A percentile compares a stretch with the other conserved stretches of the same genome.
phyloP scores from a whole-genome alignment of 2,329 filamentous ascomycete genomes.

The Leptographium procerum region DNA sequence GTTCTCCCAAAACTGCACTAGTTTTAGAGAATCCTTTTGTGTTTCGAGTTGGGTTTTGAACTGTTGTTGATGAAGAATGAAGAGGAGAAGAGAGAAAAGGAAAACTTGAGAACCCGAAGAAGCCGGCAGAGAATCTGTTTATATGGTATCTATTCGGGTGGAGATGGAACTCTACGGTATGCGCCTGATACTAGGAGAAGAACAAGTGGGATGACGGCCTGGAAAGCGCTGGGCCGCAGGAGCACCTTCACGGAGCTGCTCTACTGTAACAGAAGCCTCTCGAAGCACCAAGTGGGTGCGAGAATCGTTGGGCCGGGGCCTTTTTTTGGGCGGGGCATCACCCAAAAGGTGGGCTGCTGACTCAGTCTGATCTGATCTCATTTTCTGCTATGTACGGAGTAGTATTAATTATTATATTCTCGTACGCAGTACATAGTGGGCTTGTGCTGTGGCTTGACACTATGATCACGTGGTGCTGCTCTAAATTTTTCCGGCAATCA shows the following conservation, averaged over 20 bases:
- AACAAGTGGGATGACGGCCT: not conserved
- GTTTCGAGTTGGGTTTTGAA: not conserved
- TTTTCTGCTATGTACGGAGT: no score
- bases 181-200: not conserved
- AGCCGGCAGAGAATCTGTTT: not conserved
- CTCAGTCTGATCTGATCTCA: no score
- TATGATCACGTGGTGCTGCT: not conserved
- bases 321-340: no score
- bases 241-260: not conserved
- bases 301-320: not conserved
- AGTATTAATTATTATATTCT: no score
- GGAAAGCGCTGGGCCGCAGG: not conserved
- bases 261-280: slow-evolving; percentile 7
- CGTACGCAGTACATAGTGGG: no score
- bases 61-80: not conserved
- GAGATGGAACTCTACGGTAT: not conserved
- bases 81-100: not conserved
- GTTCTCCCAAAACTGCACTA: not conserved
- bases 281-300: slow-evolving; percentile 3
- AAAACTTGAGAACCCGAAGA: not conserved
- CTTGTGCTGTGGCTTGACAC: no score
- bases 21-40: not conserved
- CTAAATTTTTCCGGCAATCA: not conserved
- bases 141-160: not conserved
- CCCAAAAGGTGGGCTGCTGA: not conserved